phyloP scores from a whole-genome alignment of 2,329 filamentous ascomycete species.

The Ceratocystis ficicola region DNA sequence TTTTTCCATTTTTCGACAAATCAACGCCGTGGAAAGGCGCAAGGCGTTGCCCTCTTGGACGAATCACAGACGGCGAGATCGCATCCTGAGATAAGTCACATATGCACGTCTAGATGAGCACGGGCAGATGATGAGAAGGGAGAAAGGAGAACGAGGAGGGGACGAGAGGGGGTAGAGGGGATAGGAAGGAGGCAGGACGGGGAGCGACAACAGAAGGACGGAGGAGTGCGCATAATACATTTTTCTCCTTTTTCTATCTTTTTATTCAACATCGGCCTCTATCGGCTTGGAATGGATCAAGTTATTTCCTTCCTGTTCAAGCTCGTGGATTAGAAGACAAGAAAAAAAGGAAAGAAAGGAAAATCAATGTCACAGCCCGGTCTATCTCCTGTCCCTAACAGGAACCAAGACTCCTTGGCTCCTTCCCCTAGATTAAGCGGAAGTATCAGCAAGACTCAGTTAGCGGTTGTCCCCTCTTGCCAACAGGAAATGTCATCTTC shows the following conservation, averaged over 20 bases:
- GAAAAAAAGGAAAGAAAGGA: not conserved
- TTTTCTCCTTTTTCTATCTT: too few species aligned
- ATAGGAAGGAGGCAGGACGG: not conserved
- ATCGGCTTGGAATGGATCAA: not conserved
- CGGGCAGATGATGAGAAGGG: not conserved
- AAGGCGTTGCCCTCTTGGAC: not conserved
- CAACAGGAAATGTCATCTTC: not conserved
- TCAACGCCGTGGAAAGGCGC: not conserved
- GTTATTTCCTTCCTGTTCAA: too few species aligned
- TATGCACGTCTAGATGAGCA: slow-evolving; percentile 2
- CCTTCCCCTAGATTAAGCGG: not conserved
- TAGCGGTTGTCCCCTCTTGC: not conserved
- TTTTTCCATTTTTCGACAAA: slow-evolving; percentile 1
- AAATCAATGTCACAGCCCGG: slow-evolving; percentile 20
- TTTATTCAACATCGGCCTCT: not conserved
- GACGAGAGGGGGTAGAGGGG: not conserved
- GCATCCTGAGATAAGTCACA: not conserved
- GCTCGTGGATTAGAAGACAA: not conserved
- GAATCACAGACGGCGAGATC: not conserved
- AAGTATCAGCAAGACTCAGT: not conserved
- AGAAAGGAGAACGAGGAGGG: not conserved
- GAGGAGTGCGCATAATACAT: not conserved
- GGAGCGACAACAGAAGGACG: not conserved
- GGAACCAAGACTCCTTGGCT: slow-evolving; percentile 13
- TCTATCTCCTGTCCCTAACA: slow-evolving; percentile 11